Conservation (phyloP, 371 early-diverging fungal species). For the Mortierella sp. region DNA sequence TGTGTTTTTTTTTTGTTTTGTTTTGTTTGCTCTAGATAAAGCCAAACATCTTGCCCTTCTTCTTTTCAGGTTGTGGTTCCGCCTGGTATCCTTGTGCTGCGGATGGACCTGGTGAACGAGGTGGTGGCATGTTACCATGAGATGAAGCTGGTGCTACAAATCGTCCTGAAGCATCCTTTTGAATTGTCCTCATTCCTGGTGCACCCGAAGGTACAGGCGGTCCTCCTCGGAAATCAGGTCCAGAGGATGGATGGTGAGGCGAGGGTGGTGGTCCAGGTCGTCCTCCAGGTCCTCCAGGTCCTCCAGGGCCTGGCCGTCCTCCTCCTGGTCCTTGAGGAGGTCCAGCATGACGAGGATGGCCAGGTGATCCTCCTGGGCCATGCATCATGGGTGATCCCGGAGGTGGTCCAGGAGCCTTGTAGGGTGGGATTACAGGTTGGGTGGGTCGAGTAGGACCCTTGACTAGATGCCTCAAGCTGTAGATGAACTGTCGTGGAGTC, state of each 20-base stretch:
- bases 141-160: slow-evolving; percentile 36
- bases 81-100: slow-evolving; percentile 4
- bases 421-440: slow-evolving; percentile 38
- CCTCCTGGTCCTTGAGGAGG: slow-evolving; percentile 18
- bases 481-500: slow-evolving; percentile 82
- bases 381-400: slow-evolving; percentile 7
- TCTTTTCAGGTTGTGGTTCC: slow-evolving; percentile 28
- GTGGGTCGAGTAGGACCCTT: slow-evolving; percentile 26
- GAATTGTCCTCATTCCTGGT: slow-evolving; percentile 42
- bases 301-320: slow-evolving; percentile 8
- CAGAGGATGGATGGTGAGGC: slow-evolving; percentile 16
- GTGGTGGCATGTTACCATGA: slow-evolving; percentile 14
- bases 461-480: slow-evolving; percentile 63
- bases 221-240: slow-evolving; percentile 20
- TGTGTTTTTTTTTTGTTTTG: too few relatives aligned
- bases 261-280: slow-evolving; percentile 14
- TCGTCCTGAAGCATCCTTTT: slow-evolving; percentile 48
- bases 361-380: slow-evolving; percentile 10
- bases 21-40: slow-evolving; percentile 35
- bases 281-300: slow-evolving; percentile 2
- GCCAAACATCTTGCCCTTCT: slow-evolving; percentile 52
- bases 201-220: neutral
- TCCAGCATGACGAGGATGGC: neutral
- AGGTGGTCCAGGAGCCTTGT: slow-evolving; percentile 21
- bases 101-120: slow-evolving; percentile 22